Evolutionary conservation across 1,284 basidiomycete species (phyloP).

Genomic region (Waitea zeae): DNA sequence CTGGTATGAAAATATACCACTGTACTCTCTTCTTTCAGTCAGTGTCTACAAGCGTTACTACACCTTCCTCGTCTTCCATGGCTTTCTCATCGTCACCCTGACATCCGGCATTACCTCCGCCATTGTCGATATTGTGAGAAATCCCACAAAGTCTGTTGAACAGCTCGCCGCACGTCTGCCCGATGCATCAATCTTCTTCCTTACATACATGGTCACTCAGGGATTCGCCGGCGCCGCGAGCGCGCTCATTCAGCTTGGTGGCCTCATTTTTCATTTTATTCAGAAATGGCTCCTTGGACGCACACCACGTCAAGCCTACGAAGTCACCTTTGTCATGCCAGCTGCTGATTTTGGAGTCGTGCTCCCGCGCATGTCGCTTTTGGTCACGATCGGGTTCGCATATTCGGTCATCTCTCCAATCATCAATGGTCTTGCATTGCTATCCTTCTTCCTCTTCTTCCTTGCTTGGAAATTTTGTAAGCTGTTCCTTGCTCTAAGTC

Average conservation of each 20-base stretch:
- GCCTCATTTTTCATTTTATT: slow-evolving; percentile 49
- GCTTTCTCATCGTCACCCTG: slow-evolving; percentile 56
- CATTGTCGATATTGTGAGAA: slow-evolving; percentile 24
- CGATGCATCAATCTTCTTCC: slow-evolving; percentile 62
- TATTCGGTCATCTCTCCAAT: slow-evolving; percentile 63
- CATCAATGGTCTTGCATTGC: slow-evolving; percentile 49
- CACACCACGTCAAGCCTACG: slow-evolving; percentile 33
- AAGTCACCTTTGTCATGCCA: slow-evolving; percentile 15
- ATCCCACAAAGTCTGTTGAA: slow-evolving; percentile 32
- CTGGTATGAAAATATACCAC: slow-evolving; percentile 57
- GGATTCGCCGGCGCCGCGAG: slow-evolving; percentile 36
- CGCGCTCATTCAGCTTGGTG: slow-evolving; percentile 44
- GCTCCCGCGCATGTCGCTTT: slow-evolving; percentile 28
- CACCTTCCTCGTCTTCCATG: slow-evolving; percentile 52
- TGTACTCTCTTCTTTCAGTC: slow-evolving; percentile 53
- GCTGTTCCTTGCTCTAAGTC: not conserved
- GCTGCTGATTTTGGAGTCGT: slow-evolving; percentile 26
- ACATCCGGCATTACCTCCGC: slow-evolving; percentile 40
- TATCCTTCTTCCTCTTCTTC: slow-evolving; percentile 48
- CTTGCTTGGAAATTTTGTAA: slow-evolving; percentile 38
- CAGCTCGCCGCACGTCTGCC: slow-evolving; percentile 46
- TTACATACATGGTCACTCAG: slow-evolving; percentile 49
- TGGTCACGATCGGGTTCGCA: slow-evolving; percentile 35
- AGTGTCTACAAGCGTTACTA: slow-evolving; percentile 65
- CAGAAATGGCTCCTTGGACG: slow-evolving; percentile 35